Percentiles rank a stretch among this genome's conserved stretches.
These are phyloP conservation scores for Cornus florida DNA, from an alignment of 148 eudicot genomes.

Conservation along the genomic window DNA sequence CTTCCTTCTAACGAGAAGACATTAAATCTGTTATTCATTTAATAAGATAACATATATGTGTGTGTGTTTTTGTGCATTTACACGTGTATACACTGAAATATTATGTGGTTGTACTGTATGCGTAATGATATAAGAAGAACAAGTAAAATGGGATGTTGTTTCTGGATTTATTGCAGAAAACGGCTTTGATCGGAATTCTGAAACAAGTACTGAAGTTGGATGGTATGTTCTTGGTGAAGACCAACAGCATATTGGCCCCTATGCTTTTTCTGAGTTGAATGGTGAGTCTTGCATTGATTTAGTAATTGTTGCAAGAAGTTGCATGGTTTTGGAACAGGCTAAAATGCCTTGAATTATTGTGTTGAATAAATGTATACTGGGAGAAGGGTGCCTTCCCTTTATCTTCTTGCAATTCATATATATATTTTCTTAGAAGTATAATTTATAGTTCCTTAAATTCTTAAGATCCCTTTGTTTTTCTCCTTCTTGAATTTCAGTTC, in stretches of 20 bases:
- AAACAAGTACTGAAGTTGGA: constrained; percentile 46
- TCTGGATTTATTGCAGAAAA: not conserved
- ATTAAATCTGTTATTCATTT: too few relatives aligned
- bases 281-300: constrained; percentile 42
- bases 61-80: too few relatives aligned
- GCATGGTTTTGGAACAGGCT: not conserved
- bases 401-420: not conserved
- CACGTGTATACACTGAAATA: not conserved
- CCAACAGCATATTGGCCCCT: constrained; percentile 83
- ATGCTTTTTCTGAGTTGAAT: constrained; percentile 62
- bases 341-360: not conserved
- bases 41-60: too few relatives aligned
- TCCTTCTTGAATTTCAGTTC: constrained; percentile 42
- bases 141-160: not conserved
- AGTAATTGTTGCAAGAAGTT: not conserved
- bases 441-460: constrained; percentile 5
- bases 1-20: too few relatives aligned
- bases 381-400: not conserved
- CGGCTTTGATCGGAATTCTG: not conserved
- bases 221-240: constrained; percentile 81
- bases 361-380: not conserved
- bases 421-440: not conserved
- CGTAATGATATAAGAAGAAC: not conserved
- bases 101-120: not conserved
- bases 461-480: constrained; percentile 25